A percentile compares a stretch with the other conserved stretches of the same genome.
Evolutionary conservation across 208 protist genomes (phyloP).

Genomic region (Herpetomonas samuelpessoai): DNA sequence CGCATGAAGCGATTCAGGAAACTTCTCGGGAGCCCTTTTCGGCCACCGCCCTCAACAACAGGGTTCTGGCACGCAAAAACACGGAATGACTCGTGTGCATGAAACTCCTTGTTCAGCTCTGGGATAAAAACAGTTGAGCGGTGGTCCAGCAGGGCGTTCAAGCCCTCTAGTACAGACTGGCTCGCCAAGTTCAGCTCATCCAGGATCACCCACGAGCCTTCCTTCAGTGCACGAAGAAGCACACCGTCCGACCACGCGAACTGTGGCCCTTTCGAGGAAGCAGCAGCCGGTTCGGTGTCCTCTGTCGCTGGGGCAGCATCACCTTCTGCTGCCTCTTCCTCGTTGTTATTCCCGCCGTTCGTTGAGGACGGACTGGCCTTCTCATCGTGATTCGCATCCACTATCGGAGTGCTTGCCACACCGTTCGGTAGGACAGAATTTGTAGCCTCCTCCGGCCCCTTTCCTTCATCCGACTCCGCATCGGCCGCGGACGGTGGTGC

Average conservation of each 20-base stretch:
- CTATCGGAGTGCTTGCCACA: too few species aligned
- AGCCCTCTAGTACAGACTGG: constrained; percentile 99
- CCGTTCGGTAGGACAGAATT: constrained; percentile 81
- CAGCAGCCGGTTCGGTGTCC: not conserved
- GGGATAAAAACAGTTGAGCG: constrained; percentile 93
- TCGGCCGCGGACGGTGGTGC: constrained; percentile 21
- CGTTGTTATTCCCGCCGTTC: not conserved
- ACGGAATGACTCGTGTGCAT: constrained; percentile 90
- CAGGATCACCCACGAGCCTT: constrained; percentile 99
- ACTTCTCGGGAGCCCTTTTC: constrained; percentile 99
- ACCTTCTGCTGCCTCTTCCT: not conserved
- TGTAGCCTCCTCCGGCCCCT: constrained; percentile 30
- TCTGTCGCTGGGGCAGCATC: constrained; percentile 15
- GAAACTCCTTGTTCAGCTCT: constrained; percentile 89
- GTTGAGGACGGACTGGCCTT: too few species aligned
- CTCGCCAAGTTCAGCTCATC: constrained; percentile 99
- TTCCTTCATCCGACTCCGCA: constrained; percentile 13
- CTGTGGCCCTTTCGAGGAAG: constrained; percentile 36
- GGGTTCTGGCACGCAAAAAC: constrained; percentile 99
- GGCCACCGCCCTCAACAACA: constrained; percentile 96
- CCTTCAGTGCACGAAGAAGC: constrained; percentile 94
- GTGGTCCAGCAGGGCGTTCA: constrained; percentile 99
- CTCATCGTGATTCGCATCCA: too few species aligned
- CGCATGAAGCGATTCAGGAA: constrained; percentile 99
- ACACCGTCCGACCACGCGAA: constrained; percentile 99